Evolutionary conservation across 768 basidiomycete species (phyloP), one percentile per base, ranked within the genome.

Genomic region (Leccinum arenicola): DNA sequence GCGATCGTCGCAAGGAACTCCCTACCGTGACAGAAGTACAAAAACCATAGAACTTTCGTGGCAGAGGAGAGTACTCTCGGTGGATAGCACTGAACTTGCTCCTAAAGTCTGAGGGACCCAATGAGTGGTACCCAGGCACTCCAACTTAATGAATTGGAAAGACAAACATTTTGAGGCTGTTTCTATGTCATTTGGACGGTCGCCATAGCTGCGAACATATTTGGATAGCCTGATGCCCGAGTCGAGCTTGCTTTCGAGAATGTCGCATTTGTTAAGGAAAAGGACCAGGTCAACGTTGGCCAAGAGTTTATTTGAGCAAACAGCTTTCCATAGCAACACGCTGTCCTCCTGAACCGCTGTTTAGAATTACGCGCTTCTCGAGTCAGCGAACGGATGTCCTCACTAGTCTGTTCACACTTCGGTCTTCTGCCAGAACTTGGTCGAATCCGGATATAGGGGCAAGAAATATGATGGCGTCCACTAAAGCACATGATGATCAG

Each of bases 231-330:
- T 78, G 57, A 88, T 79, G 31, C 89, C 89, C 1, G 86, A 78
- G 19, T 76, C 73, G 11, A 91, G 81, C 66, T 91, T 91, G 49
- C 77, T 65, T 60, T 82, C 82, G 55, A 92, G 74, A 59, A 91
- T 87, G 66, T 91, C 89, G 59, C 86, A 86, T 70, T 93, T 93
- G 75, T 92, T 93, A 54, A 93, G 76, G 76, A 92, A 93, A 50
- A 92, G 77, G 60, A 92, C 86, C 35, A 91, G 76, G 63, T 89
- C 87, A 31, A 91, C 88, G 49, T 81, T 77, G 48, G 82, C 83
- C 5, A 93, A 78, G 25, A 92, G 81, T 65, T 80, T 83, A 74
- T 91, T 91, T 29, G 82, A 80, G 62, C 86, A 87, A 19, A 93
- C 82, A 15, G 81, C 79, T 55, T 83, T 85, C 90, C 90, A 93